Evolutionary conservation across 371 early-diverging fungal species (phyloP).

Genomic region (Mucor mucedo): DNA sequence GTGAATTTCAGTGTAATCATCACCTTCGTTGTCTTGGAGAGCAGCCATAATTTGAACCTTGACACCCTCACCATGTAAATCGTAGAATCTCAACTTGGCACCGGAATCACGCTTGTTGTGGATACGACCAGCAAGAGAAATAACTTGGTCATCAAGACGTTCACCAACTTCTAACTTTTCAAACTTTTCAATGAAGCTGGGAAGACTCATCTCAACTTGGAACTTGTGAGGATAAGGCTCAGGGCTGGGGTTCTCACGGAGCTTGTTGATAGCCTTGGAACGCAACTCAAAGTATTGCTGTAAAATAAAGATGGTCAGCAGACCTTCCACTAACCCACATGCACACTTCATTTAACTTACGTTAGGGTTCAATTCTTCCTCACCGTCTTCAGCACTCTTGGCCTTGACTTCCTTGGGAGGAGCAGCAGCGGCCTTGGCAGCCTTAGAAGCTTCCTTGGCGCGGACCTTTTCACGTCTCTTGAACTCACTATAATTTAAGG

Average conservation of each 20-base stretch:
- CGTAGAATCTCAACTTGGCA: constrained; percentile 94
- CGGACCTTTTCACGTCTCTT: constrained; percentile 93
- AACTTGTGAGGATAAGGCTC: constrained; percentile 98
- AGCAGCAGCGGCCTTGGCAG: constrained; percentile 64
- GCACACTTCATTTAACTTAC: constrained; percentile 40
- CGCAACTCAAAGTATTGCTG: constrained; percentile 98
- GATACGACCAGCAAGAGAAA: constrained; percentile 87
- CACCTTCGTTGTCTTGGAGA: constrained; percentile 77
- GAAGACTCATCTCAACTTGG: constrained; percentile 84
- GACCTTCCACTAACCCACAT: too few species aligned
- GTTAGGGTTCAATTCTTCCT: constrained; percentile 88
- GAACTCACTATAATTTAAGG: constrained; percentile 71
- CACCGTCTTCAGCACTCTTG: constrained; percentile 73
- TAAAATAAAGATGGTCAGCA: neutral
- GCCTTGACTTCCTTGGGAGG: constrained; percentile 63
- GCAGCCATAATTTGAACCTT: constrained; percentile 96
- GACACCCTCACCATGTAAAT: constrained; percentile 91
- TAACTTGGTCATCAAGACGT: constrained; percentile 69
- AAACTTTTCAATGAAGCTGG: constrained; percentile 89
- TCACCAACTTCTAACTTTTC: constrained; percentile 73
- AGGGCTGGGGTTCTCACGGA: constrained; percentile 78
- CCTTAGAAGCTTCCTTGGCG: constrained; percentile 84
- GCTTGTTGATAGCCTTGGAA: constrained; percentile 80
- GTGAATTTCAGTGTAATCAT: constrained; percentile 81
- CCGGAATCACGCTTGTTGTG: constrained; percentile 90